Conservation (phyloP, 176 grass and related monocot species). For the Carex littledalei region DNA sequence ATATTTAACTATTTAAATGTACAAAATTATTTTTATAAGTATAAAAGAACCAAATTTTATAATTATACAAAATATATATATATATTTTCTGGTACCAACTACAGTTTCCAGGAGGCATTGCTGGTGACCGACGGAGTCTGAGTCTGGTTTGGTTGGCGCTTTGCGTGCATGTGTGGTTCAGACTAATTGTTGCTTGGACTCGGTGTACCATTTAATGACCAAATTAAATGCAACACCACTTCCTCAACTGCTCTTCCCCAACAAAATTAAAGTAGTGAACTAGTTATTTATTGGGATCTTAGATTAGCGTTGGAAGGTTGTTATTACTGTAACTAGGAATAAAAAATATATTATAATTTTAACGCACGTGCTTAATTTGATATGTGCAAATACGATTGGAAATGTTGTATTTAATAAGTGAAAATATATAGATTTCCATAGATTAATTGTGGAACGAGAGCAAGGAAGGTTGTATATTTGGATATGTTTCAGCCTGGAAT, state of each 20-base stretch:
- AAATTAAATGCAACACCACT: not conserved
- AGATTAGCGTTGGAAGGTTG: not conserved
- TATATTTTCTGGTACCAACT: not conserved
- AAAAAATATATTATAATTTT: not conserved
- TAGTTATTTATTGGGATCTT: not conserved
- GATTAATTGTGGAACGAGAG: not conserved
- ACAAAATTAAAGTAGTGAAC: not conserved
- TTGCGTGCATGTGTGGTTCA: slow-evolving; percentile 28
- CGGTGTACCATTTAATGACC: not conserved
- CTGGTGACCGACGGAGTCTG: not conserved
- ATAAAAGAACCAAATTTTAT: not conserved
- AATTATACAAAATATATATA: not conserved
- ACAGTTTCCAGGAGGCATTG: not conserved
- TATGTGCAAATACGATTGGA: not conserved
- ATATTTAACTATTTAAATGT: not conserved
- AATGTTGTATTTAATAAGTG: not conserved
- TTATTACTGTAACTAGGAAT: not conserved
- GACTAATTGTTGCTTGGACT: not conserved
- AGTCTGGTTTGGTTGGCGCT: slow-evolving; percentile 22
- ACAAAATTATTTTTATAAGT: not conserved
- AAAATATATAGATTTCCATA: not conserved
- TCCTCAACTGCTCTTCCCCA: not conserved
- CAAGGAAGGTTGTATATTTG: not conserved
- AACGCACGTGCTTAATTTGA: not conserved
- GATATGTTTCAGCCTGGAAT: slow-evolving; percentile 21